Evolutionary conservation across 441 rosid genomes (phyloP).

Genomic region (Kokia cookei): DNA sequence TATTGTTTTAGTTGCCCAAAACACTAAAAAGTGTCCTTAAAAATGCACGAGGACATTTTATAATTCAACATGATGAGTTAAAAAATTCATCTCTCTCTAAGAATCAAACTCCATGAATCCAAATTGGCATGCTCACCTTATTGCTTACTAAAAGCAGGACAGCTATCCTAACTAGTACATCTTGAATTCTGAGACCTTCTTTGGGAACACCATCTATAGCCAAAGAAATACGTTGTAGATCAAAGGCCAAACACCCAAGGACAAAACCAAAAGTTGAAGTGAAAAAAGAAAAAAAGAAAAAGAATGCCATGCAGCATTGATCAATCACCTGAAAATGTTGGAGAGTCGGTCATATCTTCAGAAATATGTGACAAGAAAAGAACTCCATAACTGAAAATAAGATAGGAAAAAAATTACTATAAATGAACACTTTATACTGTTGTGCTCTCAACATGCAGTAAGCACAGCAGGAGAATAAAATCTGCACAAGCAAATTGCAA

Average conservation of each 20-base stretch:
- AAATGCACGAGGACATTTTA: neutral
- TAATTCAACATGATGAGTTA: neutral
- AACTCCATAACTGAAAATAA: conserved; percentile 56
- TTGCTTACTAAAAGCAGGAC: conserved; percentile 55
- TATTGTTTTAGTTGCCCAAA: neutral
- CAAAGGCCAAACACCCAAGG: conserved; percentile 3
- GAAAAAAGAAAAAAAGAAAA: neutral
- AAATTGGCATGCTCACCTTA: conserved; percentile 48
- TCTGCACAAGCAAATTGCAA: neutral
- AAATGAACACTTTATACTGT: neutral
- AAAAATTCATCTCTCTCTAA: neutral
- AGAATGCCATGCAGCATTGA: conserved; percentile 3
- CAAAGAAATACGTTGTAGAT: conserved; percentile 16
- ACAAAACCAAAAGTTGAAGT: conserved; percentile 11
- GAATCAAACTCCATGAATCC: neutral
- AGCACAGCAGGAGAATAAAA: neutral
- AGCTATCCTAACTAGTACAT: conserved; percentile 85
- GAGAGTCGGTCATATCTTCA: conserved; percentile 64
- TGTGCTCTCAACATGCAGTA: neutral
- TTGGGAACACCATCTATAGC: conserved; percentile 94
- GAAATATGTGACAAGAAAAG: conserved; percentile 71
- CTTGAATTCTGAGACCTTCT: conserved; percentile 92
- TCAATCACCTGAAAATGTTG: conserved; percentile 71
- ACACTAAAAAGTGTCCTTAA: neutral
- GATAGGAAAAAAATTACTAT: neutral